Percentiles rank a stretch among this genome's conserved stretches.
These are phyloP conservation scores for Penicillium parvum DNA, from an alignment of 495 filamentous ascomycete species.

Conservation along the genomic window DNA sequence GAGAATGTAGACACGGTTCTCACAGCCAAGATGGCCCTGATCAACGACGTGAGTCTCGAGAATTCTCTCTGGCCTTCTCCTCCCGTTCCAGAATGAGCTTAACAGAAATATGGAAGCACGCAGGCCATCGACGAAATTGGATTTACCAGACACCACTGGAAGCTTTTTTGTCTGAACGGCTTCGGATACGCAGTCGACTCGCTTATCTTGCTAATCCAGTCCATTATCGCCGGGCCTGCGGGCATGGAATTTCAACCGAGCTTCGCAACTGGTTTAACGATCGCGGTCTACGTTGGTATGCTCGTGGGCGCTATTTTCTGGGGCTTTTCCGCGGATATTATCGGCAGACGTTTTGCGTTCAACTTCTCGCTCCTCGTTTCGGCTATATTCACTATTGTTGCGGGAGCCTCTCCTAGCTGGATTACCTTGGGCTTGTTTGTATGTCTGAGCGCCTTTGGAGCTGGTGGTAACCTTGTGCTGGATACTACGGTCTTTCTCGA, in stretches of 20 bases:
- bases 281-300: not conserved
- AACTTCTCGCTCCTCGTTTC: not conserved
- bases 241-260: not conserved
- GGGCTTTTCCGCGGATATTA: not conserved
- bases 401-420: not conserved
- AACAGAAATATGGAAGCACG: no score
- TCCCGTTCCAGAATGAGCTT: no score
- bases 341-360: not conserved
- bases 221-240: not conserved
- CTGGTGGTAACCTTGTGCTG: not conserved
- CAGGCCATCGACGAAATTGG: constrained; percentile 32
- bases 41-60: no score
- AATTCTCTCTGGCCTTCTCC: no score
- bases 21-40: no score
- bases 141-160: constrained; percentile 29
- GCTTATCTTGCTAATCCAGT: not conserved
- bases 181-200: constrained; percentile 36
- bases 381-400: not conserved
- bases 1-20: no score
- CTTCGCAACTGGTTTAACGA: not conserved
- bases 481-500: not conserved
- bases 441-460: not conserved
- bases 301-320: not conserved
- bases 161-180: constrained; percentile 32
- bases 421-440: not conserved